Conservation (phyloP, 1,284 basidiomycete genomes). For the Coniophora puteana region DNA sequence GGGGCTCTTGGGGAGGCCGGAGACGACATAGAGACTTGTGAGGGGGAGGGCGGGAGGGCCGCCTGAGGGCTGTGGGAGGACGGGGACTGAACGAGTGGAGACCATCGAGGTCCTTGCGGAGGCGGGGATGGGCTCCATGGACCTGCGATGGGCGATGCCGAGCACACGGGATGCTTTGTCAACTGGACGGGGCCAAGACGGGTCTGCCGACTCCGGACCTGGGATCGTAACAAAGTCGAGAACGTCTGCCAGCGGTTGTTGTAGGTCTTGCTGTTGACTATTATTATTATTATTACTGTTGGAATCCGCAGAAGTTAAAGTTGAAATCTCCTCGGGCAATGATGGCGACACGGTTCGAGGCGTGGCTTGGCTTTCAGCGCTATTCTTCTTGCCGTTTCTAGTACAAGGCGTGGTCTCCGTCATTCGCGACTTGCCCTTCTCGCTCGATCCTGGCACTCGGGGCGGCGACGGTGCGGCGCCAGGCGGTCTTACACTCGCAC, state of each 20-base stretch:
- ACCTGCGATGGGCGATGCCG: constrained; percentile 65
- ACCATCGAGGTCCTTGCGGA: constrained; percentile 70
- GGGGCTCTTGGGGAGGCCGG: constrained; percentile 78
- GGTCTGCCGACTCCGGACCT: constrained; percentile 22
- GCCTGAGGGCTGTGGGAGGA: constrained; percentile 41
- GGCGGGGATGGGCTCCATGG: constrained; percentile 80
- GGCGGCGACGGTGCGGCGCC: no score
- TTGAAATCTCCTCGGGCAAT: no score
- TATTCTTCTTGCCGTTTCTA: no score
- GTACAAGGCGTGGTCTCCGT: no score
- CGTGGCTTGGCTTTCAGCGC: no score
- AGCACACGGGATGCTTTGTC: constrained; percentile 72
- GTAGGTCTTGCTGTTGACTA: constrained; percentile 22
- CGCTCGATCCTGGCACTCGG: no score
- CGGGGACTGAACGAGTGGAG: constrained; percentile 69
- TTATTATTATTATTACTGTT: no score
- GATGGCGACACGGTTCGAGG: no score
- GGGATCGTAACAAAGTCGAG: constrained; percentile 66
- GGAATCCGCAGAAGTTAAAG: constrained; percentile 14
- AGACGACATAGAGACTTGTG: constrained; percentile 81
- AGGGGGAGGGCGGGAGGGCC: constrained; percentile 68
- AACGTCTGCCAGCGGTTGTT: constrained; percentile 51
- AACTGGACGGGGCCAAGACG: constrained; percentile 11
- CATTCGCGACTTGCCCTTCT: no score
- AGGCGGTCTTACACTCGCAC: no score